A percentile compares a stretch with the other conserved stretches of the same genome.
Conservation (phyloP, 768 basidiomycete genomes). For the Tylopilus plumbeoviolaceoides region DNA sequence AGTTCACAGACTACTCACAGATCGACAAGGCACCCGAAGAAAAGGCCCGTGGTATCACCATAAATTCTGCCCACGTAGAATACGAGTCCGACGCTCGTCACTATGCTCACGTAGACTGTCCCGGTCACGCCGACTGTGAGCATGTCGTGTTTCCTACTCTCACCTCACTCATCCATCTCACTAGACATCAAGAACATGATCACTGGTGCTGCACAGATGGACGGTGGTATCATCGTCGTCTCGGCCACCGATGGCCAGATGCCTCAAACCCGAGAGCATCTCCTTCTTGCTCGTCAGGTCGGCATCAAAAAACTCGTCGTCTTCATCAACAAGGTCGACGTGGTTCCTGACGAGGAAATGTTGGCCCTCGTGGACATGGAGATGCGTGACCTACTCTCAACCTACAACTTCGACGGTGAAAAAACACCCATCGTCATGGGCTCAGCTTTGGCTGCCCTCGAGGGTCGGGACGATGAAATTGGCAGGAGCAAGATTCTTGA, state of each 20-base stretch:
- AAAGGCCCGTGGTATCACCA: constrained; percentile 99
- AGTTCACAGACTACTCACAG: constrained; percentile 93
- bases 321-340: constrained; percentile 99
- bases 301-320: constrained; percentile 97
- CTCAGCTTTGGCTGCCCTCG: constrained; percentile 91
- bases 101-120: constrained; percentile 98
- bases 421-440: constrained; percentile 98
- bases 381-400: constrained; percentile 91
- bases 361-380: constrained; percentile 99
- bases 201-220: constrained; percentile 98
- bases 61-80: constrained; percentile 98
- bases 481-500: constrained; percentile 78
- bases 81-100: constrained; percentile 90
- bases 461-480: constrained; percentile 75
- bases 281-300: constrained; percentile 96
- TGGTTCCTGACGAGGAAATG: constrained; percentile 96
- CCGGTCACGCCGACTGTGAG: constrained; percentile 92
- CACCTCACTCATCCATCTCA: constrained; percentile 3
- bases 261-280: constrained; percentile 98
- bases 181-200: constrained; percentile 98
- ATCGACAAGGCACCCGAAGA: constrained; percentile 99
- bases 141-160: constrained; percentile 3
- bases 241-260: constrained; percentile 99
- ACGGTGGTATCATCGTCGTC: constrained; percentile 93
- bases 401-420: constrained; percentile 96